Evolutionary conservation across 75 land plant genomes (phyloP).

Genomic region (Ceratopteris richardii): DNA sequence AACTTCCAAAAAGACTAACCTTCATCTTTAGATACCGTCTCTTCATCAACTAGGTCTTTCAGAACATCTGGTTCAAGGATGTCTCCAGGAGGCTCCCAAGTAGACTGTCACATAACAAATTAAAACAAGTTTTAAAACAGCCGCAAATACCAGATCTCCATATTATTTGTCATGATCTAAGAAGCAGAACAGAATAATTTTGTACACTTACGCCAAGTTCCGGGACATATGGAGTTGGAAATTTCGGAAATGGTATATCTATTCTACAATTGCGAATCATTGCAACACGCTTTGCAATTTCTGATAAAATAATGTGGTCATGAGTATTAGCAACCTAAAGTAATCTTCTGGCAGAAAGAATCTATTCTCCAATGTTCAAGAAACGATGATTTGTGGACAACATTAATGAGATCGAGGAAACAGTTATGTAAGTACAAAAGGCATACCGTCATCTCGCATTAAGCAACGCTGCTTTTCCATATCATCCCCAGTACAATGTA

Average conservation of each 20-base stretch:
- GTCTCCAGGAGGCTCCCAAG: neutral
- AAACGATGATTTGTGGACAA: no score
- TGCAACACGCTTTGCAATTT: conserved; percentile 5
- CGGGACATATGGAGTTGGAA: neutral
- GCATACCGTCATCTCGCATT: neutral
- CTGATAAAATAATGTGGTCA: neutral
- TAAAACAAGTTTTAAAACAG: neutral
- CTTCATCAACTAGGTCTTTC: neutral
- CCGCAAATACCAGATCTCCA: neutral
- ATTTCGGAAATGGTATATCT: neutral
- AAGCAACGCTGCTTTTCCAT: conserved; percentile 9
- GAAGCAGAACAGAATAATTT: neutral
- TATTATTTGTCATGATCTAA: neutral
- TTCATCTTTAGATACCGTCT: neutral
- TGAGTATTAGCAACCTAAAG: neutral
- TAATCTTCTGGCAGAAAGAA: neutral
- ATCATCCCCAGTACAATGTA: conserved; percentile 9
- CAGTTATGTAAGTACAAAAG: neutral
- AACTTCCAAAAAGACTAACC: neutral
- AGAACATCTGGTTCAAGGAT: neutral
- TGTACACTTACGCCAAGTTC: neutral
- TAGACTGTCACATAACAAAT: neutral
- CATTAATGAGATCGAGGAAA: neutral
- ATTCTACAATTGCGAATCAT: neutral
- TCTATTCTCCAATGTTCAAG: neutral